phyloP scores from a whole-genome alignment of 2,329 filamentous ascomycete species.

The Scedosporium boydii region DNA sequence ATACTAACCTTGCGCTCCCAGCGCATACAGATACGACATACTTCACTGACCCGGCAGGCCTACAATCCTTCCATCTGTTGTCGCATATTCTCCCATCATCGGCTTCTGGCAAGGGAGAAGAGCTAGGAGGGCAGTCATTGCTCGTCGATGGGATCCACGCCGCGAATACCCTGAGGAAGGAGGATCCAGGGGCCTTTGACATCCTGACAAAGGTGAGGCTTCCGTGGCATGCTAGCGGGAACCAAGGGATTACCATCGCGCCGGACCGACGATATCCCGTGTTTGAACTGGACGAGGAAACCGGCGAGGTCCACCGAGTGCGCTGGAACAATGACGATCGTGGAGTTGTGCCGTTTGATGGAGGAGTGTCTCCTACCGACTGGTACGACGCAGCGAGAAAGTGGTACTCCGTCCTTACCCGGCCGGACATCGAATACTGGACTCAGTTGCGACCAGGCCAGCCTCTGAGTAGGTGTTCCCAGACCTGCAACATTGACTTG shows the following conservation, averaged over 20 bases:
- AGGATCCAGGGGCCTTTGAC: slow-evolving; percentile 47
- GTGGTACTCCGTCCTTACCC: slow-evolving; percentile 62
- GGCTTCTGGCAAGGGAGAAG: slow-evolving; percentile 8
- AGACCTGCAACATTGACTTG: background rate
- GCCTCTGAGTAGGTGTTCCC: slow-evolving; percentile 53
- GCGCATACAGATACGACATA: slow-evolving; percentile 95
- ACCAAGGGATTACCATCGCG: slow-evolving; percentile 70
- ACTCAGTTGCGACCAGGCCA: slow-evolving; percentile 72
- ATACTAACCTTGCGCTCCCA: slow-evolving; percentile 73
- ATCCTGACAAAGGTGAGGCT: slow-evolving; percentile 48
- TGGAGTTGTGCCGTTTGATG: slow-evolving; percentile 52
- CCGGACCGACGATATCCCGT: slow-evolving; percentile 65
- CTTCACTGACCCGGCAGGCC: slow-evolving; percentile 81
- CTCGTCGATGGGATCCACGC: slow-evolving; percentile 81
- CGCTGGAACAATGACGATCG: slow-evolving; percentile 94
- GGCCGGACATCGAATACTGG: slow-evolving; percentile 62
- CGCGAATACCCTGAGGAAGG: slow-evolving; percentile 46
- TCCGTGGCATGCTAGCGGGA: slow-evolving; percentile 81
- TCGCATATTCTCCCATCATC: slow-evolving; percentile 46
- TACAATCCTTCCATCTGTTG: slow-evolving; percentile 88
- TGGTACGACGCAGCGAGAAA: slow-evolving; percentile 78
- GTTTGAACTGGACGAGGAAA: slow-evolving; percentile 45
- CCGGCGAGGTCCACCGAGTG: slow-evolving; percentile 42
- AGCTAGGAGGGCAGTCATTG: slow-evolving; percentile 62
- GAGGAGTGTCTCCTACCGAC: slow-evolving; percentile 33